phyloP scores from a whole-genome alignment of 176 grass and related monocot genomes.

The Oryza glumipatula region DNA sequence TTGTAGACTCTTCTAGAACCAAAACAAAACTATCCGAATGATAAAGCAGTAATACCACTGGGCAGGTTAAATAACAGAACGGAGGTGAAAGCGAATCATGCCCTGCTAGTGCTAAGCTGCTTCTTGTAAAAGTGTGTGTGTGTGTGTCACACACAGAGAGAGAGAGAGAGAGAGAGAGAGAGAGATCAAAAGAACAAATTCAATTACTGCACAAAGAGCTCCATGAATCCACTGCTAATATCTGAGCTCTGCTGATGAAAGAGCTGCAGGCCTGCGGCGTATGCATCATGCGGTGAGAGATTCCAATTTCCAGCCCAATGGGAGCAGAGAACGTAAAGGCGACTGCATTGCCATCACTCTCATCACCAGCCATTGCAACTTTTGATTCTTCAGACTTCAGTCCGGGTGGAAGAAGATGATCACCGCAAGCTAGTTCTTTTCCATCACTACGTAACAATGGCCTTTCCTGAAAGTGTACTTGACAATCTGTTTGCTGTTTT shows the following conservation, averaged over 20 bases:
- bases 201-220: not conserved
- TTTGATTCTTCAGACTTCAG: not conserved
- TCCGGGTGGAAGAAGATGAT: not conserved
- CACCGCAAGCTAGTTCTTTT: not conserved
- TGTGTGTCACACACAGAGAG: not conserved
- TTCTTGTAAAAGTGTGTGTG: not conserved
- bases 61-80: not conserved
- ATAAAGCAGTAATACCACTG: not conserved
- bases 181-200: not conserved
- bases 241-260: not conserved
- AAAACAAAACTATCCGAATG: not conserved
- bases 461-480: not conserved
- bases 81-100: not conserved
- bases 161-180: not conserved
- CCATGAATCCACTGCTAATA: not conserved
- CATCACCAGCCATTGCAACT: not conserved
- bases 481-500: not conserved
- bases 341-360: not conserved
- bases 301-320: not conserved
- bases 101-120: not conserved
- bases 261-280: not conserved
- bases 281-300: not conserved
- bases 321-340: slow-evolving; percentile 1
- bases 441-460: not conserved
- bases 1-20: not conserved